Evolutionary conservation across 176 grass and related monocot species (phyloP), one percentile per base, ranked within the genome.

Genomic region (Zizania latifolia): DNA sequence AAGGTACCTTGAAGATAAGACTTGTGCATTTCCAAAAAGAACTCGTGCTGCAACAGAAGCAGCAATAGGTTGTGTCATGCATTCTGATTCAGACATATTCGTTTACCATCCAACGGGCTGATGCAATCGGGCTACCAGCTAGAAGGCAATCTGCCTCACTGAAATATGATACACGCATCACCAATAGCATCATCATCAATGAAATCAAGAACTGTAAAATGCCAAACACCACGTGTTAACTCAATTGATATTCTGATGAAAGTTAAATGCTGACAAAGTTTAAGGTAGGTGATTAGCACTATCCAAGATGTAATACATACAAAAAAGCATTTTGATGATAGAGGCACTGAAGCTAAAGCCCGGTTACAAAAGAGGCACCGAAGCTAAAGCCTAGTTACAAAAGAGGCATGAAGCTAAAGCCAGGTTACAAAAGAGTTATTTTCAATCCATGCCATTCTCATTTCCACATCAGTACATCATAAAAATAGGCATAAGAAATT

Each of bases 1-100:
- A 75, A 81, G 48, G 67, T 75, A 97, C 95, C 91, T 98, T 86
- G 95, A 90, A 39, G 82, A 4, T 28, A 86, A 68, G 35, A 61
- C 82, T 71, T 92, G 86, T 46, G 91, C 81, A 88, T 98, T 98
- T 94, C 91, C 95, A 76, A 92, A 98, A 76, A 98, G 87, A 51
- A 92, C 84, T 58, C 89, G 86, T 57, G 86, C 82, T 58, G 95
- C 91, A 82, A 98, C 86, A 27, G 91, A 98, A 44, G 86, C 88
- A 70, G 89, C 84, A 90, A 94, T 88, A 76, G 84, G 64, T 71
- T 92, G 84, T 68, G 86, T 61, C 37, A 90, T 84, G 81, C 78
- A 81, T 48, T 94, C 89, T 9, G 50, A 76, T 70, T 90, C 89
- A 37, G 82, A 84, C 29, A 79, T n/a, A 78, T 53, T 87, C 87